Conservation (phyloP, 2,329 filamentous ascomycete genomes). For the Alternaria triticimaculans region DNA sequence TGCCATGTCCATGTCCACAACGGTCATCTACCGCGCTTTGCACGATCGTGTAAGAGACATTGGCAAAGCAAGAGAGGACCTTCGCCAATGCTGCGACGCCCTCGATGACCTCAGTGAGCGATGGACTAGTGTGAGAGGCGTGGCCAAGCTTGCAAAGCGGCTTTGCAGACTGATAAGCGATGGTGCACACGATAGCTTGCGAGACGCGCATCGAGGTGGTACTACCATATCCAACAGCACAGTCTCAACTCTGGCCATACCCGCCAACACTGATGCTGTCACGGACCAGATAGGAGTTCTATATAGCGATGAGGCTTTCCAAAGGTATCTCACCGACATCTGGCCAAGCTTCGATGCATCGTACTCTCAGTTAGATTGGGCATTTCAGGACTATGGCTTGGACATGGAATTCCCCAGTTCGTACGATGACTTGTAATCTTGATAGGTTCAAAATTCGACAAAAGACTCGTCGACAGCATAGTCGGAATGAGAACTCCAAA, state of each 20-base stretch:
- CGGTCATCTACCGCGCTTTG: slow-evolving; percentile 4
- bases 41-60: slow-evolving; percentile 2
- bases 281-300: background rate
- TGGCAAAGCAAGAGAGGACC: background rate
- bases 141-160: background rate
- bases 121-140: slow-evolving; percentile 5
- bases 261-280: background rate
- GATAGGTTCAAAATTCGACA: background rate
- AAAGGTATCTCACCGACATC: slow-evolving; percentile 3
- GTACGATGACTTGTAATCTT: background rate
- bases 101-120: background rate
- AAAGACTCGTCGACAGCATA: background rate
- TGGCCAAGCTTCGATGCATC: slow-evolving; percentile 6
- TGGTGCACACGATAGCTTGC: background rate
- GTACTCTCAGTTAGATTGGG: slow-evolving; percentile 6
- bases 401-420: background rate
- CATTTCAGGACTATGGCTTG: slow-evolving; percentile 4
- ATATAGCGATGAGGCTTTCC: background rate
- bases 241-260: background rate
- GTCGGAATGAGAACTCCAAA: background rate
- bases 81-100: background rate
- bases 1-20: slow-evolving; percentile 7
- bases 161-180: background rate
- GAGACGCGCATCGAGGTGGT: background rate
- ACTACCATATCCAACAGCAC: background rate